Percentiles rank a stretch among this genome's conserved stretches.
Conservation (phyloP, 73 alveolate species). For the Tetrahymena borealis region DNA sequence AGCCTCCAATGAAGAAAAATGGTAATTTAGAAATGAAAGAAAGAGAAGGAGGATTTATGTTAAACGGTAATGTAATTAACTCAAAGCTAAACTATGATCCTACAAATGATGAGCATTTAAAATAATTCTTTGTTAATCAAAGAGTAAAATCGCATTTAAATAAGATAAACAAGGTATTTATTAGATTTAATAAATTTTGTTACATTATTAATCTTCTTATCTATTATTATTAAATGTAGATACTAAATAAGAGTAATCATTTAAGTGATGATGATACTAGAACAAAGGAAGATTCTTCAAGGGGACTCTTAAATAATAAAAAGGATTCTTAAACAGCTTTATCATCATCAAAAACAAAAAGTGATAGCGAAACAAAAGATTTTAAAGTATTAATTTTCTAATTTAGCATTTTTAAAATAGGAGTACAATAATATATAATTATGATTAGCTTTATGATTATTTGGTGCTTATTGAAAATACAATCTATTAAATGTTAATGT, state of each 20-base stretch:
- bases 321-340: background rate
- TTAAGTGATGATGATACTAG: background rate
- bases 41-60: background rate
- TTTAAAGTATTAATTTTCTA: no score
- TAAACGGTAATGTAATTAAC: background rate
- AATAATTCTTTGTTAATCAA: background rate
- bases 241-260: background rate
- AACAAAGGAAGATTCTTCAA: background rate
- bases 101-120: background rate
- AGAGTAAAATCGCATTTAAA: background rate
- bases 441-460: no score
- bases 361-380: background rate
- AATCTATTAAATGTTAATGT: no score
- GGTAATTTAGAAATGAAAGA: background rate
- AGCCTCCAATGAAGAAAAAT: background rate
- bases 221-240: no score
- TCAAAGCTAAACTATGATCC: background rate
- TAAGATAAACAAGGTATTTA: background rate
- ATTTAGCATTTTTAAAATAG: no score
- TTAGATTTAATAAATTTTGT: background rate
- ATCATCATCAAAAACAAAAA: background rate
- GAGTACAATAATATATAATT: no score
- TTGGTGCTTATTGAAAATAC: no score
- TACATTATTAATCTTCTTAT: background rate
- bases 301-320: background rate